phyloP scores from a whole-genome alignment of 257 asterid species.

The Solanum rostratum region DNA sequence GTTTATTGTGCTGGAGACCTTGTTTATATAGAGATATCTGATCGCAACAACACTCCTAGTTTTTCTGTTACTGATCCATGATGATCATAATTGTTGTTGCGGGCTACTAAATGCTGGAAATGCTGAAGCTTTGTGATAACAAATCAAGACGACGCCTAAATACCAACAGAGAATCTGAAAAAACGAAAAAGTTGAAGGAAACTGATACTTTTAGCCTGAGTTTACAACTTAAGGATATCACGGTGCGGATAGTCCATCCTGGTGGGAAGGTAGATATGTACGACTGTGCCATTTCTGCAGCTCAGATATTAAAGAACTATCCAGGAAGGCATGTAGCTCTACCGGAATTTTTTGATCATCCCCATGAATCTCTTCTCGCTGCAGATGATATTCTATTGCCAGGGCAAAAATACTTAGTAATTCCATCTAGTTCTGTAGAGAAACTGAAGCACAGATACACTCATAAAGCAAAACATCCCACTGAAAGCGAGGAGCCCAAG shows the following conservation, averaged over 20 bases:
- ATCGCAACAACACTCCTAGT: background rate
- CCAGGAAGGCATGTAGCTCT: conserved; percentile 53
- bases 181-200: conserved; percentile 4
- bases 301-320: conserved; percentile 35
- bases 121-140: conserved; percentile 29
- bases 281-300: conserved; percentile 33
- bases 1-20: background rate
- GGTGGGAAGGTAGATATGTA: conserved; percentile 59
- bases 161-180: background rate
- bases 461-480: background rate
- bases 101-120: conserved; percentile 12
- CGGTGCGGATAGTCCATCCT: conserved; percentile 38
- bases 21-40: background rate
- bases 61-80: background rate
- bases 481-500: conserved; percentile 16
- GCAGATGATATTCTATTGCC: conserved; percentile 39
- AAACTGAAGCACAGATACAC: conserved; percentile 30
- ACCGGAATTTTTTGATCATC: conserved; percentile 46
- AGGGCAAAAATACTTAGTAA: conserved; percentile 46
- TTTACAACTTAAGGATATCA: conserved; percentile 23
- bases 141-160: background rate
- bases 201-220: conserved; percentile 17
- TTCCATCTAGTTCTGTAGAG: conserved; percentile 36
- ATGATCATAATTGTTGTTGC: conserved; percentile 3
- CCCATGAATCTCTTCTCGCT: conserved; percentile 41